phyloP scores from a whole-genome alignment of 768 basidiomycete species.

The Tremella yokohamensis region DNA sequence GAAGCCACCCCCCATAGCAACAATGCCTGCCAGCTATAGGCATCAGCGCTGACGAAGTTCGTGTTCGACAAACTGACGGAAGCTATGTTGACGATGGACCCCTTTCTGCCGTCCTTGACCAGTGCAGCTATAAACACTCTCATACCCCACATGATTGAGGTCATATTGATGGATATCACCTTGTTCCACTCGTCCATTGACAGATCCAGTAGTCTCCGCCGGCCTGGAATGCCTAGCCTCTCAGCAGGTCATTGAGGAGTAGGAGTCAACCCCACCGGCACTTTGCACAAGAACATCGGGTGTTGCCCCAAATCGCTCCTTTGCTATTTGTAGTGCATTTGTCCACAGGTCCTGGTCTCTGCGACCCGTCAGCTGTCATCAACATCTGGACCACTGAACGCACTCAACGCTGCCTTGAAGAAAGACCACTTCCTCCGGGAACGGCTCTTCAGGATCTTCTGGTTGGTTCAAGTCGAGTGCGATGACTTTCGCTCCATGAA shows the following conservation, averaged over 20 bases:
- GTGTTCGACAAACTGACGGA: not conserved
- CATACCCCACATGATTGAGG: conserved; percentile 7
- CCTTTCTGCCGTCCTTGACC: not conserved
- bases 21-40: conserved; percentile 4
- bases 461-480: not conserved
- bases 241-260: not conserved
- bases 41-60: not conserved
- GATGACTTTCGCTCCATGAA: conserved; percentile 6
- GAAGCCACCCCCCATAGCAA: not conserved
- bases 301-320: not conserved
- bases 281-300: conserved; percentile 10
- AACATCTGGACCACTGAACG: not conserved
- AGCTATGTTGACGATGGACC: conserved; percentile 10
- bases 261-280: not conserved
- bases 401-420: conserved; percentile 8
- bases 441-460: conserved; percentile 6
- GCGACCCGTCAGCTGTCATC: not conserved
- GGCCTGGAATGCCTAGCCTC: conserved; percentile 6
- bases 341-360: not conserved
- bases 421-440: conserved; percentile 1
- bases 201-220: not conserved
- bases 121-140: conserved; percentile 7
- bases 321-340: not conserved
- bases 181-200: conserved; percentile 7
- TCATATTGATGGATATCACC: conserved; percentile 9